Base-by-base conservation (phyloP, 2,329 filamentous ascomycete genomes). In the Fusarium compactum region DNA sequence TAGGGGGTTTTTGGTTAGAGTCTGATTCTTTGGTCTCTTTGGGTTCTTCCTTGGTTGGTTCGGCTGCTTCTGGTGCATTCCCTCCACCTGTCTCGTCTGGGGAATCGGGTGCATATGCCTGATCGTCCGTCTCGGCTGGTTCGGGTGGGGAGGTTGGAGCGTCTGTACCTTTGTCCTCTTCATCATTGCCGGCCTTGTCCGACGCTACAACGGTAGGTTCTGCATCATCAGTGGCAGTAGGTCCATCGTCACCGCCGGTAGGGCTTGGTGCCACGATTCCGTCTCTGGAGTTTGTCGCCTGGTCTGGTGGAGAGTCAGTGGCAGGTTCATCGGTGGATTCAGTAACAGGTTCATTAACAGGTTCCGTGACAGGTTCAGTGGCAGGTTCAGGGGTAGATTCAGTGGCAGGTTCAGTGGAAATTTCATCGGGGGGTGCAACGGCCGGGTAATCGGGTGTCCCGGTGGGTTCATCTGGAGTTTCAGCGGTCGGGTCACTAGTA, bases 241-340 rank as follows among this genome's bases (percentile, higher is more conserved):
- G 15, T 22, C 18, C 25, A 10, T n/a, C 5, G 2, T 27, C 24
- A 8, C 30, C 48, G 9, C 18, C 30, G 3, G 46, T 62, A 5
- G 14, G n/a, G 11, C 25, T 46, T 3, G 60, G 46, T 3, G 16
- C 40, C 14, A 38, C 20, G 18, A 44, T 5, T 6, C 10, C n/a
- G 3, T 34, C 50, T 38, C 20, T 30, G 4, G 45, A 30, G 9
- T 30, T 4, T 27, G 38, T 22, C 16, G 38, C 34, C 2, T 58
- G 16, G 10, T 44, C 59, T 62, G 38, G 16, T 30, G 15, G 11
- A 18, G 22, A 29, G 56, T 62, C 29, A 62, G 59, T 12, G 16
- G 29, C 38, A 5, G 56, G 10, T 38, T 7, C 34, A 38, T 1
- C 18, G 18, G 24, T 24, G n/a, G n/a, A n/a, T n/a, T n/a, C n/a